Conservation (phyloP, 2,329 filamentous ascomycete genomes). For the Claviceps lovelessii region DNA sequence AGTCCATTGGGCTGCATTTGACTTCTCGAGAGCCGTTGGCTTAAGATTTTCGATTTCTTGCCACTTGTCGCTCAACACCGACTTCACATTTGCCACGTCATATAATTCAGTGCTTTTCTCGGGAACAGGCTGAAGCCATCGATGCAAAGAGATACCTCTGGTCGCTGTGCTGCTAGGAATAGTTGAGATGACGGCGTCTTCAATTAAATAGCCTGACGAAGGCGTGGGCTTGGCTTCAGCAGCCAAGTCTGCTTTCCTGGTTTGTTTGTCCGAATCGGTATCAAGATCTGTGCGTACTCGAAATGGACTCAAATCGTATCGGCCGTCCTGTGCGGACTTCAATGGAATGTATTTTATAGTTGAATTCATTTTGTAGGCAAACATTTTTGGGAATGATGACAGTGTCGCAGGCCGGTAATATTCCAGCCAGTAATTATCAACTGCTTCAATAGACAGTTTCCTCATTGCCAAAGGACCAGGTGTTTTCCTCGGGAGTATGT, state of each 20-base stretch:
- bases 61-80: not conserved
- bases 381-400: slow-evolving; percentile 84
- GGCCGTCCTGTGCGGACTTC: slow-evolving; percentile 55
- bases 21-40: slow-evolving; percentile 54
- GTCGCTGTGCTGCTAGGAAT: slow-evolving; percentile 24
- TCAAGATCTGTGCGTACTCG: slow-evolving; percentile 55
- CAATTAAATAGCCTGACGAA: slow-evolving; percentile 14
- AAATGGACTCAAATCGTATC: slow-evolving; percentile 80
- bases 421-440: slow-evolving; percentile 94
- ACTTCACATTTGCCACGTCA: not conserved
- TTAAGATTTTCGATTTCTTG: slow-evolving; percentile 28
- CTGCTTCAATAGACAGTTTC: slow-evolving; percentile 40
- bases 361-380: slow-evolving; percentile 82
- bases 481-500: slow-evolving; percentile 48
- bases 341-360: slow-evolving; percentile 72
- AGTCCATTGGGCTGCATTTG: slow-evolving; percentile 73
- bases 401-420: slow-evolving; percentile 84
- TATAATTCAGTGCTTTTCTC: slow-evolving; percentile 17
- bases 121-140: slow-evolving; percentile 43
- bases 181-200: slow-evolving; percentile 27
- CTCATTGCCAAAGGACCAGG: slow-evolving; percentile 30
- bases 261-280: slow-evolving; percentile 46
- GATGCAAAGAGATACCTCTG: slow-evolving; percentile 41
- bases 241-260: slow-evolving; percentile 51
- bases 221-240: slow-evolving; percentile 47